Base-by-base conservation (phyloP, 176 grass and related monocot genomes). In the Cenchrus purpureus region DNA sequence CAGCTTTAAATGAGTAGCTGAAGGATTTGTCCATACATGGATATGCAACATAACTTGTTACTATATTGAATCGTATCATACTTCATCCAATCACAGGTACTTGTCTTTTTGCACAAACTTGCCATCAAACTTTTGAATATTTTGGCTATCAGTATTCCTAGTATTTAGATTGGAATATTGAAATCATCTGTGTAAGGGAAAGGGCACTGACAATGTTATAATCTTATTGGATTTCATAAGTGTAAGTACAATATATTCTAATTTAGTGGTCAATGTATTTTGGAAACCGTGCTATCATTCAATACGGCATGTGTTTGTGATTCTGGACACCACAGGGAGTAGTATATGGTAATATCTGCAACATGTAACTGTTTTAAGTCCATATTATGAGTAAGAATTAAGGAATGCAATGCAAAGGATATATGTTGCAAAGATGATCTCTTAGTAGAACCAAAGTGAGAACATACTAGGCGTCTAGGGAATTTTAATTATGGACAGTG, bases 371-470 rank as follows among this genome's bases (percentile, higher is more conserved):
- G 14, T 72, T 82, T 57, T 76, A 0, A 20, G 28, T 78, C 29
- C 65, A 71, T 51, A 56, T 50, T 58, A 71, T 71, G 15, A 50
- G 56, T 68, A 61, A 8, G 37, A 10, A 50, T 46, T 68, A 61
- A 8, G 37, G 31, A 76, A 71, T 83, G 19, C 51, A n/a, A 42
- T 52, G 61, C 54, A 87, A 78, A 83, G 22, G 29, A 76, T 79
- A 79, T 5, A 20, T 86, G 65, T 19, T 16, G 8, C 31, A 51
- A 6, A 8, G 9, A 44, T 34, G 20, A 58, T 78, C 16, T 82
- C 4, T 81, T 19, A 48, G 14, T 60, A 57, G 55, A 85, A 75
- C 32, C 67, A 74, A 78, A 74, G 9, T 69, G 29, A 83, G 34
- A 49, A 71, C 6, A n/a, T 53, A 16, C 5, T 78, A 59, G 61